Conservation (phyloP, 768 basidiomycete genomes). For the Kwoniella sp. region DNA sequence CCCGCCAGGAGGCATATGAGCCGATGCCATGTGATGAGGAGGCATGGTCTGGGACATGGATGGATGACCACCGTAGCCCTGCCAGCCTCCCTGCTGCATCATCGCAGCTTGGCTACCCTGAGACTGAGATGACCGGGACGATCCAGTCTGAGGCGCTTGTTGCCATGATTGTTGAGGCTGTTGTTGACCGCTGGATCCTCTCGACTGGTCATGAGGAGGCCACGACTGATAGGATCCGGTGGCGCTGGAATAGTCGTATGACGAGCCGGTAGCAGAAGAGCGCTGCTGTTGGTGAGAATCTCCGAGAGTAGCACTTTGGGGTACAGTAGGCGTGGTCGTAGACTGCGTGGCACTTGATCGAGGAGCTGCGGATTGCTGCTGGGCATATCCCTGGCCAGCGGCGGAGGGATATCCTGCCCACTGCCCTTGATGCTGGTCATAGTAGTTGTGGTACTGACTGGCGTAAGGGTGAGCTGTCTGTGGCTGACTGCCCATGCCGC, state of each 20-base stretch:
- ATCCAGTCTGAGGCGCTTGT: conserved; percentile 8
- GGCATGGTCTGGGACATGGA: conserved; percentile 31
- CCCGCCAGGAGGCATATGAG: conserved; percentile 5
- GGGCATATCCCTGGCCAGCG: conserved; percentile 11
- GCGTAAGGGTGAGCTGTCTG: conserved; percentile 28
- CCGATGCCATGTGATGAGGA: conserved; percentile 21
- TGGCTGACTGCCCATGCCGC: conserved; percentile 18
- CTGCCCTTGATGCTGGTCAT: conserved; percentile 24
- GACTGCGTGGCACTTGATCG: conserved; percentile 10
- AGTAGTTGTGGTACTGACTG: conserved; percentile 22
- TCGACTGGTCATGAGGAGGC: conserved; percentile 22
- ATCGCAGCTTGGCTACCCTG: conserved; percentile 4
- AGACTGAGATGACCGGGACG: conserved; percentile 13
- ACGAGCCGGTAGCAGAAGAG: background rate
- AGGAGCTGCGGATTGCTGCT: conserved; percentile 18
- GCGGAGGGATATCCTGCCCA: conserved; percentile 22
- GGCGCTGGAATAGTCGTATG: conserved; percentile 18
- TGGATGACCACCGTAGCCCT: conserved; percentile 21
- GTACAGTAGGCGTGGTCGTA: conserved; percentile 19
- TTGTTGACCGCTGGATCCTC: conserved; percentile 3
- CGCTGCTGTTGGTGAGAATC: conserved; percentile 18
- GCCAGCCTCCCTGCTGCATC: conserved; percentile 24
- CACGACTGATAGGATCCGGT: conserved; percentile 13
- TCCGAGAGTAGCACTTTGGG: conserved; percentile 14
- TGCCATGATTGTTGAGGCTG: conserved; percentile 21